Base-by-base conservation (phyloP, 176 grass and related monocot genomes). In the Oryza officinalis region DNA sequence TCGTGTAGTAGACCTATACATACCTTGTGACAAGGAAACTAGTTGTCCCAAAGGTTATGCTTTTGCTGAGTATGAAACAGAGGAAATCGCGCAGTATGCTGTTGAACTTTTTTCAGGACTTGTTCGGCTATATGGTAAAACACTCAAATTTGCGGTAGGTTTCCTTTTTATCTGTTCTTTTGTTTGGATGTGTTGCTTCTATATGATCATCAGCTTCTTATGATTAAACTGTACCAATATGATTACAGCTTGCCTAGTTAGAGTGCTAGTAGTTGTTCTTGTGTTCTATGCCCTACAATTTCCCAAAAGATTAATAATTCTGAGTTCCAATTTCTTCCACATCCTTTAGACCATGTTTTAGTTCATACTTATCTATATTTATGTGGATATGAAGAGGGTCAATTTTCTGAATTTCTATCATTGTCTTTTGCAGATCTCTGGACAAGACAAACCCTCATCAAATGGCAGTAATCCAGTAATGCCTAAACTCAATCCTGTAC, bases 61-160 rank as follows among this genome's bases (percentile, higher is more conserved):
- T 86, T 99, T 99, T 89, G 96, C 87, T n/a, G 78, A 96, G 86
- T 96, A 94, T 81, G 93, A 96, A 86, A 78, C 89, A 1, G 85
- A 90, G 75, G 96, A 95, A 84, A 82, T 92, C 23, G 87, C 93
- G 12, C 74, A 92, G 26, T 98, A 98, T 83, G 93, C 47, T 50
- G 47, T 50, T 50, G 4, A 35, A 61, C 89, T 96, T 71, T 98
- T 92, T 80, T 88, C 82, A 1, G 93, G 93, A 38, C 80, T 95
- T 85, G 89, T 98, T 88, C 82, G 74, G 43, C 83, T 95, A 65
- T 69, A 87, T 86, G 91, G 78, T 85, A 94, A 77, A 84, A 67
- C 65, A 44, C 76, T 92, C 79, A 98, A 88, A 90, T 98, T 98
- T 70, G 85, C 78, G 85, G 93, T 98, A 89, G 59, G 91, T 86